phyloP scores from a whole-genome alignment of 164 flowering plant species.

The Kalanchoe fedtschenkoi region DNA sequence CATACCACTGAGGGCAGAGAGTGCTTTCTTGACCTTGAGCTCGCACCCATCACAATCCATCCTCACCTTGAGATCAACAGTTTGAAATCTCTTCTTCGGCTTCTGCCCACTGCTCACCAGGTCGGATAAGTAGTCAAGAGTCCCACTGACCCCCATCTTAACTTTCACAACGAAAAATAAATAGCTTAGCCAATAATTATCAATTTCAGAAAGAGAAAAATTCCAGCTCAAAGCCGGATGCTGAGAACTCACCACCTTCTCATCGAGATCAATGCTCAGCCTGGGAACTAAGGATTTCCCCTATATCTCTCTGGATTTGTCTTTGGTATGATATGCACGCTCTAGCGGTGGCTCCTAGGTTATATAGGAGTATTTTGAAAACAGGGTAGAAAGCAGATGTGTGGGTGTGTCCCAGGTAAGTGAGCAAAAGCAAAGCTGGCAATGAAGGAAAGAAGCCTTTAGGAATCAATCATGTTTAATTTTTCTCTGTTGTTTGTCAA shows the following conservation, averaged over 20 bases:
- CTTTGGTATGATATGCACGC: not conserved
- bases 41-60: constrained; percentile 85
- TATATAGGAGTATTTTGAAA: not conserved
- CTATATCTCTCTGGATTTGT: no score
- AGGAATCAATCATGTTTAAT: no score
- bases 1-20: constrained; percentile 44
- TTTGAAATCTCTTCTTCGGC: constrained; percentile 41
- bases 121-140: constrained; percentile 44
- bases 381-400: not conserved
- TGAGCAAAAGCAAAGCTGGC: not conserved
- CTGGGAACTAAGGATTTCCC: no score
- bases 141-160: constrained; percentile 47
- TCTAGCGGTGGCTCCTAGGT: not conserved
- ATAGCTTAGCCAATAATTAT: no score
- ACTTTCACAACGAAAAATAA: not conserved
- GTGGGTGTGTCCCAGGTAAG: not conserved
- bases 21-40: constrained; percentile 59
- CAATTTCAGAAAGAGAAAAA: no score
- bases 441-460: not conserved
- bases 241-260: no score
- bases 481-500: no score
- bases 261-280: no score
- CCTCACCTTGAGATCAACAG: constrained; percentile 59
- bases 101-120: constrained; percentile 29
- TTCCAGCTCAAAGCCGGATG: no score